Conservation (phyloP, 2,329 filamentous ascomycete genomes). For the Hypoxylon sp. region DNA sequence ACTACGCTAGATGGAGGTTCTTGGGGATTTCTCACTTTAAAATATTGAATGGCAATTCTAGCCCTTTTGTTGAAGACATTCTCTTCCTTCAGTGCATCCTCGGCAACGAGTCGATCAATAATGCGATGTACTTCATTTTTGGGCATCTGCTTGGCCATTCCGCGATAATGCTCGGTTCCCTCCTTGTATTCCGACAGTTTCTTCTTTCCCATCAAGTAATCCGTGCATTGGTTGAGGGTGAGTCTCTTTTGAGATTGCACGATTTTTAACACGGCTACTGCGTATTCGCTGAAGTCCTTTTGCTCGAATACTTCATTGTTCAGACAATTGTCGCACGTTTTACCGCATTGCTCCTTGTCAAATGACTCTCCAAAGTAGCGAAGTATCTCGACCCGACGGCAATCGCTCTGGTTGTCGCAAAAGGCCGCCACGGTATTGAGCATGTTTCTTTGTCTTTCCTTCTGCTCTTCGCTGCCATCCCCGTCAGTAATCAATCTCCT, state of each 20-base stretch:
- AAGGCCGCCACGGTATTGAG: slow-evolving; percentile 86
- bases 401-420: slow-evolving; percentile 91
- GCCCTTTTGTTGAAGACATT: slow-evolving; percentile 73
- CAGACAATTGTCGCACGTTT: slow-evolving; percentile 90
- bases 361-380: slow-evolving; percentile 96
- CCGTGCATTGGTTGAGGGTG: slow-evolving; percentile 85
- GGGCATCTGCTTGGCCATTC: slow-evolving; percentile 77
- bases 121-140: slow-evolving; percentile 85
- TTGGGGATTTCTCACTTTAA: slow-evolving; percentile 65
- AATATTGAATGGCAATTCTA: slow-evolving; percentile 82
- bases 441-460: slow-evolving; percentile 87
- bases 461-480: slow-evolving; percentile 83
- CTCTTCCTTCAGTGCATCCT: slow-evolving; percentile 80
- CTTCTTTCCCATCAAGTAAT: slow-evolving; percentile 82
- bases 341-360: slow-evolving; percentile 76
- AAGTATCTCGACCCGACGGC: slow-evolving; percentile 88
- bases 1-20: not conserved
- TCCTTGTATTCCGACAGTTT: slow-evolving; percentile 67
- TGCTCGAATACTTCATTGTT: slow-evolving; percentile 79
- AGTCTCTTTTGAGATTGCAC: slow-evolving; percentile 74
- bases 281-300: slow-evolving; percentile 83
- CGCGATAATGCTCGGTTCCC: slow-evolving; percentile 73
- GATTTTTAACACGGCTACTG: slow-evolving; percentile 77
- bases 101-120: slow-evolving; percentile 81
- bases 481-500: slow-evolving; percentile 87